Percentiles rank a stretch among this genome's conserved stretches.
Conservation (phyloP, 2,329 filamentous ascomycete species). For the Xylaria sp. region DNA sequence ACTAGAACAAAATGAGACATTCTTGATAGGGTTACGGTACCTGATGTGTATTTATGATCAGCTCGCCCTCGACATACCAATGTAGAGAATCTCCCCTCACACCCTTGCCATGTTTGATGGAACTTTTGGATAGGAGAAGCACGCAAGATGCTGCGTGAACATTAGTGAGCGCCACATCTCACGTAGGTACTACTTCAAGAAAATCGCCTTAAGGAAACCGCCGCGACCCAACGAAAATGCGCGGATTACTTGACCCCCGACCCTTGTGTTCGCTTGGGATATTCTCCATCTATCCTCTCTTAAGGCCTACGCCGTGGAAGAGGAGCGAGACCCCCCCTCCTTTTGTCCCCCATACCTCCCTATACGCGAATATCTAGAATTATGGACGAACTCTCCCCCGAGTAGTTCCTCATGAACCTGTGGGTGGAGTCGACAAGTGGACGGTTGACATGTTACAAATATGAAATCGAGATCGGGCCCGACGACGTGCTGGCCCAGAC, state of each 20-base stretch:
- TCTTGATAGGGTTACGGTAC: too few relatives aligned
- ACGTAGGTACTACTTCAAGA: too few relatives aligned
- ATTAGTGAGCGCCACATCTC: not conserved
- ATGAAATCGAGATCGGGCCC: not conserved
- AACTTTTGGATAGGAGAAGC: too few relatives aligned
- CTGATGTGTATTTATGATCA: too few relatives aligned
- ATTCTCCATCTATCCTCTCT: not conserved
- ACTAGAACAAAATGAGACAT: too few relatives aligned
- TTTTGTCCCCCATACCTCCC: too few relatives aligned
- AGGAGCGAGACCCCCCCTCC: too few relatives aligned
- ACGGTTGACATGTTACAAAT: not conserved
- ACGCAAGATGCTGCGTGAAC: too few relatives aligned
- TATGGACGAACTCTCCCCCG: not conserved
- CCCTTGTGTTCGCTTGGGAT: not conserved
- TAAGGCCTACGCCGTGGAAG: not conserved
- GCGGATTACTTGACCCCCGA: not conserved
- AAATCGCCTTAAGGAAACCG: not conserved
- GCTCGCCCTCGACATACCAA: too few relatives aligned
- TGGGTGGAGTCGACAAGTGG: not conserved
- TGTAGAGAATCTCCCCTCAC: too few relatives aligned
- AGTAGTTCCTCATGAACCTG: not conserved
- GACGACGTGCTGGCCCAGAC: conserved; percentile 1
- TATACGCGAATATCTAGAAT: not conserved
- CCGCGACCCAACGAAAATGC: not conserved
- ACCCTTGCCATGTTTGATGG: too few relatives aligned